Conservation (phyloP, 306 rosid species). For the Alnus glutinosa region DNA sequence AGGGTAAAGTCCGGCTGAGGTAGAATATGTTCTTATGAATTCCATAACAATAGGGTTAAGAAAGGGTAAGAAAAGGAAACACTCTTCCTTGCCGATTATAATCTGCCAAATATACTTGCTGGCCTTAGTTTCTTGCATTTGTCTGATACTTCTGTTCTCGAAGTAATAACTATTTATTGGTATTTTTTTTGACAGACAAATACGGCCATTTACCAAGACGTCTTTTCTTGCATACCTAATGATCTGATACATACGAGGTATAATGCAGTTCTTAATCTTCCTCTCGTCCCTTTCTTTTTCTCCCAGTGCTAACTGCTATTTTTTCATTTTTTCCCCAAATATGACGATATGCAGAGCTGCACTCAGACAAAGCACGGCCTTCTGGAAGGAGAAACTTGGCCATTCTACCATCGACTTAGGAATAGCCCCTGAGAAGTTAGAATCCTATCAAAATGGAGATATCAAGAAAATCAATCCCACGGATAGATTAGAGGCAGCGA, state of each 20-base stretch:
- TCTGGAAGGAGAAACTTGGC: constrained; percentile 73
- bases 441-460: constrained; percentile 61
- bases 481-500: constrained; percentile 67
- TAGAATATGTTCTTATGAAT: background rate
- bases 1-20: background rate
- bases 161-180: background rate
- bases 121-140: background rate
- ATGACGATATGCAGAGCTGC: constrained; percentile 53
- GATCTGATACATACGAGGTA: constrained; percentile 90
- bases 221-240: constrained; percentile 85
- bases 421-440: constrained; percentile 67
- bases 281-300: background rate
- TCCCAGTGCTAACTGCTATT: constrained; percentile 26
- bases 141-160: background rate
- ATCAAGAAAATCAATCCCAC: constrained; percentile 50
- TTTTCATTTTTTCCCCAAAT: background rate
- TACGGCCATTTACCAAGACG: constrained; percentile 84
- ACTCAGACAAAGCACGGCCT: constrained; percentile 65
- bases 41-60: background rate
- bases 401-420: constrained; percentile 92
- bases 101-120: background rate
- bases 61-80: background rate
- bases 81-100: background rate
- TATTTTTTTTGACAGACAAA: constrained; percentile 61
- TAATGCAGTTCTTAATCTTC: background rate